Base-by-base conservation (phyloP, 2,329 filamentous ascomycete genomes). In the Corinectria fuckeliana region DNA sequence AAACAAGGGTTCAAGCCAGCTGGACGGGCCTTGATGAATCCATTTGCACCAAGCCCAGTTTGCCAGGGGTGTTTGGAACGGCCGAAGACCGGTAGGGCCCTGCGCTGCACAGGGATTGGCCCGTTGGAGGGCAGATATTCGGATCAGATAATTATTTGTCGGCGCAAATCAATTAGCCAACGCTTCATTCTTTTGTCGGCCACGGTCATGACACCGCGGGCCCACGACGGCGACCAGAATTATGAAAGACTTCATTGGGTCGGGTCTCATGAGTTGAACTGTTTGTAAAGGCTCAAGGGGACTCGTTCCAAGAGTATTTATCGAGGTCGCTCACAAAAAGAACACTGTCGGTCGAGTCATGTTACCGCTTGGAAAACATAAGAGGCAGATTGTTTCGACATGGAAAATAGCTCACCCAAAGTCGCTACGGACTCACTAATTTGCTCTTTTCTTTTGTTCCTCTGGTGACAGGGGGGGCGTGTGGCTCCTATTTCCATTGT, bases 131-230 rank as follows among this genome's bases (percentile, higher is more conserved):
- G 45, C 48, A n/a, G 61, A 58, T 66, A 25, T 39, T 71, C 70
- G 73, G 74, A 76, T 76, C 74, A 74, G 74, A 76, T 76, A 76
- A 76, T 72, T 70, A 64, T 67, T 57, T 56, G 45, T 62, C 58
- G 60, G 63, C 56, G 36, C 47, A 39, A 44, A 30, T 50, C 38
- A 54, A 47, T 45, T 30, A 36, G 48, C 50, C 60, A 60, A n/a
- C 41, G 41, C 32, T 9, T 16, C 32, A 36, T 36, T n/a, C n/a
- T 18, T 34, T 36, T 36, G 32, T n/a, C 32, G 32, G 32, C 10
- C 32, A 18, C n/a, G 32, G 14, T 34, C 32, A 34, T 10, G 32
- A 16, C 14, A n/a, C n/a, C n/a, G n/a, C n/a, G 5, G 32, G 26
- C n/a, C n/a, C n/a, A n/a, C n/a, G 26, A 28, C 5, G 13, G 30